Conservation (phyloP, 106 monocot genomes). For the Dendrobium chrysotoxum region DNA sequence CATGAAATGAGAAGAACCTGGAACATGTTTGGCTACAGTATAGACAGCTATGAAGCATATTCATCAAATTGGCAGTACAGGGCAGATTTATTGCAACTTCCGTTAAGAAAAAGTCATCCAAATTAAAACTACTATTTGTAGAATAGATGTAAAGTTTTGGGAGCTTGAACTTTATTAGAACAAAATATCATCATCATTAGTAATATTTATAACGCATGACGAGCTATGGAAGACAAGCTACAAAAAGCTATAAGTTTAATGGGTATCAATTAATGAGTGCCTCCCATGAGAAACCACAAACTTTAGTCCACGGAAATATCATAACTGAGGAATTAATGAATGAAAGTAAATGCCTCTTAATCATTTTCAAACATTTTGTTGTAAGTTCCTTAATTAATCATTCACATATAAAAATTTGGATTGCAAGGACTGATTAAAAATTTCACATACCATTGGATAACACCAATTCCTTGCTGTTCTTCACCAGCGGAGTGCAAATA, state of each 20-base stretch:
- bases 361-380: slow-evolving; percentile 1
- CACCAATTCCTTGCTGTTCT: slow-evolving; percentile 57
- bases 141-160: not conserved
- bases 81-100: not conserved
- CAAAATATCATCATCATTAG: not conserved
- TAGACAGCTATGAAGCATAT: not conserved
- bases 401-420: not conserved
- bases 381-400: not conserved
- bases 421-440: not conserved
- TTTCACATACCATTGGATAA: slow-evolving; percentile 66
- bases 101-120: not conserved
- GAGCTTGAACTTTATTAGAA: not conserved
- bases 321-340: not conserved
- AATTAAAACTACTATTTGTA: not conserved
- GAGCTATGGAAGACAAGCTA: not conserved
- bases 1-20: not conserved
- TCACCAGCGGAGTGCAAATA: slow-evolving; percentile 48
- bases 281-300: not conserved
- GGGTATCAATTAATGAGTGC: not conserved
- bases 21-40: not conserved
- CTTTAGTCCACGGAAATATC: not conserved
- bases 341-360: not conserved
- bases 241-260: slow-evolving; percentile 1
- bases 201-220: not conserved
- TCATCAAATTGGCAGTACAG: not conserved